Evolutionary conservation across 306 rosid genomes (phyloP).

Genomic region (Astragalus glycyphyllos): DNA sequence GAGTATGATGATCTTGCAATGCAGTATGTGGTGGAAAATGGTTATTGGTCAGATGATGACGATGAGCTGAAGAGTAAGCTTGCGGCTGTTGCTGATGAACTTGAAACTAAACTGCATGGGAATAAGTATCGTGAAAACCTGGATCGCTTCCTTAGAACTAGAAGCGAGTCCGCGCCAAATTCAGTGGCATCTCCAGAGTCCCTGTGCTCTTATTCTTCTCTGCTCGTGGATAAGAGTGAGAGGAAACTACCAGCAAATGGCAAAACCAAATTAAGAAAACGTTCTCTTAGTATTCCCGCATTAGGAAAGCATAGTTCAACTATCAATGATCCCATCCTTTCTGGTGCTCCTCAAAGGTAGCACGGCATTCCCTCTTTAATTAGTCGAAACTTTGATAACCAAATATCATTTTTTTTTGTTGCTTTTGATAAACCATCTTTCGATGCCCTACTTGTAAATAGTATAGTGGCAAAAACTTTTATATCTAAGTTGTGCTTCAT

Average conservation of each 20-base stretch:
- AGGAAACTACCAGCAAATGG: conserved; percentile 47
- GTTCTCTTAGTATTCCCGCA: conserved; percentile 87
- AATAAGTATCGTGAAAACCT: conserved; percentile 56
- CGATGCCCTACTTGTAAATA: not conserved
- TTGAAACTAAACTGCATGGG: conserved; percentile 43
- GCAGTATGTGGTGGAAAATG: conserved; percentile 64
- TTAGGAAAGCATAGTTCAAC: conserved; percentile 60
- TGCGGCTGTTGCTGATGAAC: conserved; percentile 39
- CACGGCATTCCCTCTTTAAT: not conserved
- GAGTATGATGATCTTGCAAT: conserved; percentile 95
- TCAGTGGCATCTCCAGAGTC: conserved; percentile 55
- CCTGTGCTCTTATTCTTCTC: conserved; percentile 55
- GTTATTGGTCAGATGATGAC: conserved; percentile 63
- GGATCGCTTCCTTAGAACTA: conserved; percentile 63
- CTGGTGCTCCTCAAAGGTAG: conserved; percentile 73
- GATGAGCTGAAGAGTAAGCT: conserved; percentile 51
- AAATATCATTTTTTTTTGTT: not conserved
- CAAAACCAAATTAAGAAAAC: conserved; percentile 63
- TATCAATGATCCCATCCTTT: conserved; percentile 63
- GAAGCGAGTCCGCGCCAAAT: conserved; percentile 56
- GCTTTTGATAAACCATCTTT: conserved; percentile 1
- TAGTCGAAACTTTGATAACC: not conserved
- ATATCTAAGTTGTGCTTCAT: not conserved
- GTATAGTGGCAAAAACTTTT: conserved; percentile 26
- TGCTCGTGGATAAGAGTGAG: conserved; percentile 58